Conservation (phyloP, 2,329 filamentous ascomycete genomes). For the Arthrobotrys megalospora region DNA sequence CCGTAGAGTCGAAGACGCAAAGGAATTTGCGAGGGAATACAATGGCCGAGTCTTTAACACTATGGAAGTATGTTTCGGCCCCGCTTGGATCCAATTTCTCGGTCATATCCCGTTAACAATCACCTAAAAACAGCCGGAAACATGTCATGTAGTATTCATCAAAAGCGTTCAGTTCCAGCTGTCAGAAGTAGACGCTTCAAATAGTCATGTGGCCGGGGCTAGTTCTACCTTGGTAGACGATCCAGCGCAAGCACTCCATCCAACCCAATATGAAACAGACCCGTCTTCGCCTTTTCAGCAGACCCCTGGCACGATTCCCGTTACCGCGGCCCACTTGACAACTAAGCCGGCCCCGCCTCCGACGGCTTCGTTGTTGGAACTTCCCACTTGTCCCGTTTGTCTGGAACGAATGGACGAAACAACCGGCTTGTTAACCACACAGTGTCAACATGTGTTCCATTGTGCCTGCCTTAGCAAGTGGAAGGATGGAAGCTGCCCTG, state of each 20-base stretch:
- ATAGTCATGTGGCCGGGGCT: conserved; percentile 70
- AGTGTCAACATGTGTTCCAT: conserved; percentile 98
- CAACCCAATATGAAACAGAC: conserved; percentile 65
- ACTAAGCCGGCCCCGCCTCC: conserved; percentile 78
- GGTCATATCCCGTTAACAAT: conserved; percentile 21
- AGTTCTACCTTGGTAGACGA: conserved; percentile 43
- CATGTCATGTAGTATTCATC: conserved; percentile 94
- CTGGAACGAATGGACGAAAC: conserved; percentile 99
- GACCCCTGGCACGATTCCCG: conserved; percentile 58
- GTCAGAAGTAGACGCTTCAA: conserved; percentile 74
- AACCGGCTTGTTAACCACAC: conserved; percentile 91
- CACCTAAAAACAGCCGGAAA: conserved; percentile 92
- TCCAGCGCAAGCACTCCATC: conserved; percentile 49
- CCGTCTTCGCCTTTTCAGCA: conserved; percentile 65
- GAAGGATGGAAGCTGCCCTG: conserved; percentile 92
- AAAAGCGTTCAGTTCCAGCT: conserved; percentile 69
- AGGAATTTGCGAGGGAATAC: conserved; percentile 85
- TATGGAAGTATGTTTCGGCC: conserved; percentile 78
- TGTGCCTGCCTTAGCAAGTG: conserved; percentile 96
- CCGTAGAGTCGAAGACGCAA: conserved; percentile 79
- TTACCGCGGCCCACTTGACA: conserved; percentile 69
- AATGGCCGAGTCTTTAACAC: conserved; percentile 94
- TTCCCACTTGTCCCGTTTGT: conserved; percentile 96
- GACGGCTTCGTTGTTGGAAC: conserved; percentile 87
- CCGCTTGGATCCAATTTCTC: conserved; percentile 58